A percentile compares a stretch with the other conserved stretches of the same genome.
Evolutionary conservation across 345 rosid genomes (phyloP).

Genomic region (Erysimum cheiranthoides): DNA sequence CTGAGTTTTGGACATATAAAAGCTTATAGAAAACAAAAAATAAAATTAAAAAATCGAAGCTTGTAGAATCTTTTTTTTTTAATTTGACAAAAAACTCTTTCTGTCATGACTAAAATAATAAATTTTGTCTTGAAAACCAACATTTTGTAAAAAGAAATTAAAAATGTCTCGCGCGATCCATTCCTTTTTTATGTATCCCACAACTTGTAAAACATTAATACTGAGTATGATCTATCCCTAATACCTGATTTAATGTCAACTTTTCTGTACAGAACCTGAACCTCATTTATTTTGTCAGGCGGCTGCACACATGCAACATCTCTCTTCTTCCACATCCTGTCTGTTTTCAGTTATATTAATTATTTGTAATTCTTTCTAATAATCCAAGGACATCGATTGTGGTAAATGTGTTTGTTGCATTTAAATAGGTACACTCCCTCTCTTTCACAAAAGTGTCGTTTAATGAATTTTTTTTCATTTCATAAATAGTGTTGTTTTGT

Average conservation of each 20-base stretch:
- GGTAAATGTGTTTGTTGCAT: not conserved
- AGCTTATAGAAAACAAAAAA: no score
- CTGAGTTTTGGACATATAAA: not conserved
- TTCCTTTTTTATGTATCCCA: not conserved
- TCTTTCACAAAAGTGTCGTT: no score
- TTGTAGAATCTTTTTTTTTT: no score
- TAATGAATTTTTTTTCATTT: no score
- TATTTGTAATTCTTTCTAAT: not conserved
- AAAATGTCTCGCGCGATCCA: not conserved
- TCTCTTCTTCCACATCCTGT: not conserved
- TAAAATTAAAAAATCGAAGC: no score
- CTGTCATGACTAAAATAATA: not conserved
- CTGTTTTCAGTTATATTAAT: no score
- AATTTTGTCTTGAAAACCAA: not conserved
- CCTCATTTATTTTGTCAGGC: slow-evolving; percentile 26
- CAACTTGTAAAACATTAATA: slow-evolving; percentile 26
- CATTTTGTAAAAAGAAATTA: not conserved
- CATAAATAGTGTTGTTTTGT: no score
- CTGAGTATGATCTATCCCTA: not conserved
- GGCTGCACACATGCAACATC: slow-evolving; percentile 18
- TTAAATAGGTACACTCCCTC: no score
- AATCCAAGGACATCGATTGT: not conserved
- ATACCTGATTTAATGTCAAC: slow-evolving; percentile 2
- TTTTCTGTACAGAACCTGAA: not conserved
- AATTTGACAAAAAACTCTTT: not conserved